These are phyloP conservation scores for Trypanosomatidae sp. DNA, from an alignment of 208 protist genomes.

Conservation along the genomic window DNA sequence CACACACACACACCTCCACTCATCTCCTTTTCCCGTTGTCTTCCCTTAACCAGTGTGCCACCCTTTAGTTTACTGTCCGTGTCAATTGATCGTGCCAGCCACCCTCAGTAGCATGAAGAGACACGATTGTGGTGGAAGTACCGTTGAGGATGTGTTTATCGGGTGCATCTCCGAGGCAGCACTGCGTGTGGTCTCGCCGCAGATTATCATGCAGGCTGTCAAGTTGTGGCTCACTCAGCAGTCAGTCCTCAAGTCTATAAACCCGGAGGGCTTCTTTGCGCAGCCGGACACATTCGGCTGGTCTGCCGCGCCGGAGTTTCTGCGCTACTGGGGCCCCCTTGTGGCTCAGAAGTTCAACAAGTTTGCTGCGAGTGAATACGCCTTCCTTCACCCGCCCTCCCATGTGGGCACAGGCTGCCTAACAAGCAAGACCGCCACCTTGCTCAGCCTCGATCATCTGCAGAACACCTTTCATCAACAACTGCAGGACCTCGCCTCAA, in stretches of 20 bases:
- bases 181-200: neutral
- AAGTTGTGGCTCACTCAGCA: conserved; percentile 17
- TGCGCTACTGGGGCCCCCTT: conserved; percentile 12
- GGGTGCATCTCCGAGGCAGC: neutral
- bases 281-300: conserved; percentile 26
- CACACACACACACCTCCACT: neutral
- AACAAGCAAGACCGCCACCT: conserved; percentile 30
- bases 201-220: neutral
- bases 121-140: neutral
- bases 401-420: conserved; percentile 27
- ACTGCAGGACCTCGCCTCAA: conserved; percentile 4
- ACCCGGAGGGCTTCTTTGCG: conserved; percentile 16
- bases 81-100: neutral
- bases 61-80: neutral
- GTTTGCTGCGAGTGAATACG: conserved; percentile 45
- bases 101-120: neutral
- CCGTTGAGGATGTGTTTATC: conserved; percentile 21
- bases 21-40: neutral
- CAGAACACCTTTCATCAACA: conserved; percentile 11
- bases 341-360: conserved; percentile 45
- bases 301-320: conserved; percentile 9
- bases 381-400: conserved; percentile 24
- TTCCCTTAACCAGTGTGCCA: too few species aligned
- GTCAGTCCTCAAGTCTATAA: conserved; percentile 2
- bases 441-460: conserved; percentile 32